Evolutionary conservation across 1,139 yeast species (phyloP), one percentile per base, ranked within the genome.

Genomic region (Saccharomycopsis phalli): DNA sequence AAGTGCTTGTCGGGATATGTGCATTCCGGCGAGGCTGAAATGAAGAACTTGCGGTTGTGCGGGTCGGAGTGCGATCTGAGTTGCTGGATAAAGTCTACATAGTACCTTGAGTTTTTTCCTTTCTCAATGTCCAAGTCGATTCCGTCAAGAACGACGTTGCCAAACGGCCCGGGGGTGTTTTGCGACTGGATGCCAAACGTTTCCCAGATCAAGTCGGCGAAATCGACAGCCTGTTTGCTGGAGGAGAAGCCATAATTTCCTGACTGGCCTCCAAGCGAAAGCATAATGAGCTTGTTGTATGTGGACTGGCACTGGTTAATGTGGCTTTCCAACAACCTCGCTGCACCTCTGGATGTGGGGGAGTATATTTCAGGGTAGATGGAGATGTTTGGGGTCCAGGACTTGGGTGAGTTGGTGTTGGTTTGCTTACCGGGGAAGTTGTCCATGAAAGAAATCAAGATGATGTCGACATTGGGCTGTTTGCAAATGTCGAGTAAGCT

Each of bases 1-100:
- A 41, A 26, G 22, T 37, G 31, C 4, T 80, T 86, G 63, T 88
- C 97, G 19, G 96, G 96, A 57, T 77, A 84, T 16, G 79, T 81
- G 65, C 98, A 88, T 65, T 91, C 97, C 21, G 97, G 97, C 48
- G 97, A 94, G 48, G 95, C 95, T 40, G 94, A 74, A 37, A 88
- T 65, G 58, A 81, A 87, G 13, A 40, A 36, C 58, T 74, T 78
- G 14, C 81, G 18, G 4, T 10, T 66, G 53, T 77, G 79, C 17
- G 63, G 57, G 14, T 63, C 63, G 52, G 71, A 84, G 47, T 71
- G 64, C 13, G 56, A 51, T 63, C 91, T 76, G 52, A 88, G 67
- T 45, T 68, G 68, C 6, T 59, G 66, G 18, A 75, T 83, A 47
- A 81, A 62, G 25, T 83, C 79, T 40, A 71, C 71, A 48, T 74